phyloP scores from a whole-genome alignment of 768 basidiomycete species.

The Russula olivacea region DNA sequence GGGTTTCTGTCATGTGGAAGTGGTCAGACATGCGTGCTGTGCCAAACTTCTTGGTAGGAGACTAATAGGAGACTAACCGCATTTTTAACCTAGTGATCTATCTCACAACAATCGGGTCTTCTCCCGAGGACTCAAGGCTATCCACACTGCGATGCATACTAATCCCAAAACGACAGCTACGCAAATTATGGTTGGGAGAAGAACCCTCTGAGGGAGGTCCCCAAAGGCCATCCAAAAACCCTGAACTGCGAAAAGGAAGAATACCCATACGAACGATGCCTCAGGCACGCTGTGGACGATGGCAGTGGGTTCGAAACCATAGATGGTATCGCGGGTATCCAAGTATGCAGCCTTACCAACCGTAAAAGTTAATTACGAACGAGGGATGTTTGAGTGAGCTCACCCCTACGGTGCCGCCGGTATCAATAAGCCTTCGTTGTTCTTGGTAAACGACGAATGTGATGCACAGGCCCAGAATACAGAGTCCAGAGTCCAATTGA shows the following conservation, averaged over 20 bases:
- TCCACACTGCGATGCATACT: neutral
- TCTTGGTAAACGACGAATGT: neutral
- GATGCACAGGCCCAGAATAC: neutral
- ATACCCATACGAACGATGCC: conserved; percentile 6
- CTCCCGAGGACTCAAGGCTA: conserved; percentile 3
- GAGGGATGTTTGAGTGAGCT: neutral
- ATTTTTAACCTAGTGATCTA: too few relatives aligned
- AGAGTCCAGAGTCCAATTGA: conserved; percentile 5
- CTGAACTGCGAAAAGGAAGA: conserved; percentile 10
- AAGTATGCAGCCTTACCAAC: conserved; percentile 5
- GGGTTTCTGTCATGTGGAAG: too few relatives aligned
- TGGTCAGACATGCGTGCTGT: too few relatives aligned
- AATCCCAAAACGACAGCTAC: neutral
- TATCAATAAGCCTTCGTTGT: neutral
- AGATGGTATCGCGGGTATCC: conserved; percentile 1
- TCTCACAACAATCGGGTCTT: too few relatives aligned
- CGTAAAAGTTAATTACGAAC: neutral
- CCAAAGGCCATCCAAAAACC: conserved; percentile 15
- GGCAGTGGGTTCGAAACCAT: conserved; percentile 16
- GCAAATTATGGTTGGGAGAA: neutral
- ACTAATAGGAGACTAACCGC: too few relatives aligned
- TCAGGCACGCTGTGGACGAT: conserved; percentile 14
- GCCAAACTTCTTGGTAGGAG: too few relatives aligned
- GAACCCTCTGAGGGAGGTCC: neutral
- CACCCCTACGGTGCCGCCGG: neutral